phyloP scores from a whole-genome alignment of 805 yeast genomes.

The Cephaloascus albidus region DNA sequence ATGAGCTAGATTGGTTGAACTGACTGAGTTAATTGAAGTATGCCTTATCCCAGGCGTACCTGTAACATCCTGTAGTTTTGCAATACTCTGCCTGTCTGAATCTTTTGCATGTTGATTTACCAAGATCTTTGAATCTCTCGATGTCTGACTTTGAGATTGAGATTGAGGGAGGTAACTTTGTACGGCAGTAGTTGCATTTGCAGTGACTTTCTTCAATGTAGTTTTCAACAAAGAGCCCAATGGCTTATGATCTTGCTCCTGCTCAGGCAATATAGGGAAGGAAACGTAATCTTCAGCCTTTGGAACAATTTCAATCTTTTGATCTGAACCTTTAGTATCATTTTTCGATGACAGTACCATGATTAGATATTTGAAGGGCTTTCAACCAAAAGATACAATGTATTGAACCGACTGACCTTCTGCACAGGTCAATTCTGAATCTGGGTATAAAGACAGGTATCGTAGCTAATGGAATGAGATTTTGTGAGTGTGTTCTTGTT shows the following conservation, averaged over 20 bases:
- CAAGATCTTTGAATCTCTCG: not conserved
- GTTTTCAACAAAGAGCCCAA: not conserved
- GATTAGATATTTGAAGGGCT: too few relatives aligned
- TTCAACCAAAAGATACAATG: too few relatives aligned
- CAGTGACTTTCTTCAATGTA: conserved; percentile 1
- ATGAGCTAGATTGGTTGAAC: not conserved
- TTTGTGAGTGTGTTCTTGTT: too few relatives aligned
- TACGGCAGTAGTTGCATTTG: conserved; percentile 1
- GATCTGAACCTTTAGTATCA: too few relatives aligned
- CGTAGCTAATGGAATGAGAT: too few relatives aligned
- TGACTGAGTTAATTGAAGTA: not conserved
- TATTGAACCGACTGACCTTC: too few relatives aligned
- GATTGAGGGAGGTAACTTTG: not conserved
- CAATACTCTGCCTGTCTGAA: too few relatives aligned
- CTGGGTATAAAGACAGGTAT: too few relatives aligned
- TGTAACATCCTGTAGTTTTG: not conserved
- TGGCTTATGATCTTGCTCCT: not conserved
- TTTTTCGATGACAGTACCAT: too few relatives aligned
- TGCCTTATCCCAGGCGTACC: not conserved
- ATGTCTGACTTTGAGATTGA: not conserved
- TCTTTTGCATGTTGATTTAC: too few relatives aligned
- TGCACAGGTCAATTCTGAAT: too few relatives aligned
- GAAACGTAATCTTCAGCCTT: not conserved
- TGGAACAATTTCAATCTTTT: too few relatives aligned
- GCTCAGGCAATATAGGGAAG: not conserved